Evolutionary conservation across 139 green algal species (phyloP).

Genomic region (Coelastrella sp.): DNA sequence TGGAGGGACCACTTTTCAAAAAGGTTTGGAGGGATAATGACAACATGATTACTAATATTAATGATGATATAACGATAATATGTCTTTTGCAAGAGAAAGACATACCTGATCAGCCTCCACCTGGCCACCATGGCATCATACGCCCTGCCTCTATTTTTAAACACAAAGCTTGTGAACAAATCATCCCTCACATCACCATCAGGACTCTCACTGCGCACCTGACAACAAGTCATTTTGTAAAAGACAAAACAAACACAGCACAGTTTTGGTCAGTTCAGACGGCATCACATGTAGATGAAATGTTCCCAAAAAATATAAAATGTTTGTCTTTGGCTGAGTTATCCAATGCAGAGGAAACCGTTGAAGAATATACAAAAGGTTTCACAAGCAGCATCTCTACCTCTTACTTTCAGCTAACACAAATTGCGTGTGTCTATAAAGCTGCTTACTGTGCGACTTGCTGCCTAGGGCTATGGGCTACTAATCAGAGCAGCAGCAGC

Average conservation of each 20-base stretch:
- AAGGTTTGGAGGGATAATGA: too few relatives aligned
- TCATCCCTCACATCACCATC: constrained; percentile 11
- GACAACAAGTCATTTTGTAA: neutral
- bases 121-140: constrained; percentile 21
- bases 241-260: neutral
- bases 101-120: constrained; percentile 12
- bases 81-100: too few relatives aligned
- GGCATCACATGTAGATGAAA: neutral
- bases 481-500: neutral
- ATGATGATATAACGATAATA: neutral
- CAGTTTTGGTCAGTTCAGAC: neutral
- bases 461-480: neutral
- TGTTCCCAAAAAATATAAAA: too few relatives aligned
- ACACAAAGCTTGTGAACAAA: constrained; percentile 46
- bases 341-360: neutral
- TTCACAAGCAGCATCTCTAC: too few relatives aligned
- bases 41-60: neutral
- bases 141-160: constrained; percentile 14
- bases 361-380: neutral
- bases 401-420: too few relatives aligned
- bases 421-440: neutral
- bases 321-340: neutral
- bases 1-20: too few relatives aligned
- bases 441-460: neutral
- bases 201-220: neutral